These are phyloP conservation scores for Metrosideros polymorpha DNA, from an alignment of 441 rosid genomes.

Conservation along the genomic window DNA sequence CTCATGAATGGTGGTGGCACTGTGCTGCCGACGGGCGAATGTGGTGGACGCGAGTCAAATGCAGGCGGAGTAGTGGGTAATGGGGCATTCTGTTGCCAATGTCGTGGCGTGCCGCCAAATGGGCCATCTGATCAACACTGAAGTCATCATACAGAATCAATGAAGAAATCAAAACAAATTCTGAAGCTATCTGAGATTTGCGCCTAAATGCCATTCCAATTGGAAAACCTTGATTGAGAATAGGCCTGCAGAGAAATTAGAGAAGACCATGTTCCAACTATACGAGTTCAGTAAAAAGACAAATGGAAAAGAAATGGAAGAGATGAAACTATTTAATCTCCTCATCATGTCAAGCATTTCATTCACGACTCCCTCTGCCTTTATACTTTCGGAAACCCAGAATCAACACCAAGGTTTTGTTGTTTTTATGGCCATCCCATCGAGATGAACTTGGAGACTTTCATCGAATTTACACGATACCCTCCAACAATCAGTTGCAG, in stretches of 20 bases:
- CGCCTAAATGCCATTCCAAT: not conserved
- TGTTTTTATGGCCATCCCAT: not conserved
- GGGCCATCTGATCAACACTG: not conserved
- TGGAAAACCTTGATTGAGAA: not conserved
- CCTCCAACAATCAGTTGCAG: not conserved
- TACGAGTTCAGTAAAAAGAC: not conserved
- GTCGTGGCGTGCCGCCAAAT: not conserved
- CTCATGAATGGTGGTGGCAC: not conserved
- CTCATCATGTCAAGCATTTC: not conserved
- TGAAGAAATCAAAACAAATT: not conserved
- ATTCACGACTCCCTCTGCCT: not conserved
- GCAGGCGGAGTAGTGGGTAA: not conserved
- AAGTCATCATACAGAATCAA: not conserved
- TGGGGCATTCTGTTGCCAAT: conserved; percentile 5
- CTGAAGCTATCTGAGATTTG: not conserved
- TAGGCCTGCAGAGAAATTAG: not conserved
- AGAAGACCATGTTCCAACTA: not conserved
- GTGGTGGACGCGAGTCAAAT: not conserved
- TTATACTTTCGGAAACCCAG: not conserved
- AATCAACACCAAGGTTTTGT: not conserved
- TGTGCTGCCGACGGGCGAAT: not conserved
- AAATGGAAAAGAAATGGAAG: not conserved
- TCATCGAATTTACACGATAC: not conserved
- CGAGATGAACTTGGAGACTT: not conserved
- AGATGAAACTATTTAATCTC: not conserved